Conservation (phyloP, 2,329 filamentous ascomycete genomes). For the Apiospora hydei region DNA sequence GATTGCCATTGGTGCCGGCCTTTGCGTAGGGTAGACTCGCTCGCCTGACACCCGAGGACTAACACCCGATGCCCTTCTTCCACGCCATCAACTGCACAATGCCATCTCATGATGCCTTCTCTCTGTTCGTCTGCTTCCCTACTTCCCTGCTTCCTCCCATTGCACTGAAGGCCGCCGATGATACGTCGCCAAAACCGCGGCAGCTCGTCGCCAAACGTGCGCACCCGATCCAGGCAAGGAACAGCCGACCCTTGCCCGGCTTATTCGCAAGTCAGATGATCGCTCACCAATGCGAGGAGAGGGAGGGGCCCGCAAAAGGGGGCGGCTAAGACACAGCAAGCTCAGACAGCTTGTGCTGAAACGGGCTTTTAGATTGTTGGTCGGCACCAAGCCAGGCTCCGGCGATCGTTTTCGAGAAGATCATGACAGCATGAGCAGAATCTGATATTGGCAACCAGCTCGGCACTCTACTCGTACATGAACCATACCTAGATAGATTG, state of each 20-base stretch:
- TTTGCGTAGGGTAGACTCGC: not conserved
- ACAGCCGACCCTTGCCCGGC: not conserved
- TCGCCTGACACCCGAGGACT: not conserved
- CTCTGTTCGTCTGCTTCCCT: not conserved
- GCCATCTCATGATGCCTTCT: not conserved
- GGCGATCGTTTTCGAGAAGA: conserved; percentile 9
- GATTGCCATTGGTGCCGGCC: not conserved
- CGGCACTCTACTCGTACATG: not conserved
- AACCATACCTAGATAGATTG: not conserved
- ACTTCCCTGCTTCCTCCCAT: not conserved
- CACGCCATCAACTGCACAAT: not conserved
- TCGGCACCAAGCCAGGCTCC: conserved; percentile 10
- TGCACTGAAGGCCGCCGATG: not conserved
- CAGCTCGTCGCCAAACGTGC: not conserved
- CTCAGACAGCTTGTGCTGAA: conserved; percentile 22
- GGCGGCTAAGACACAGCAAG: not conserved
- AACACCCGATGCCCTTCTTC: not conserved
- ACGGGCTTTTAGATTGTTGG: conserved; percentile 12
- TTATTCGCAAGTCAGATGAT: not conserved
- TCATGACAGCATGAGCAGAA: not conserved
- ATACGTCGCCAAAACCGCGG: not conserved
- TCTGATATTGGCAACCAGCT: not conserved
- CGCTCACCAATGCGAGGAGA: conserved; percentile 10
- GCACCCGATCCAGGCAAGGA: not conserved
- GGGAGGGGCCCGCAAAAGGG: conserved; percentile 14